Conservation (phyloP, 2,329 filamentous ascomycete genomes). For the Endothia cerciana region DNA sequence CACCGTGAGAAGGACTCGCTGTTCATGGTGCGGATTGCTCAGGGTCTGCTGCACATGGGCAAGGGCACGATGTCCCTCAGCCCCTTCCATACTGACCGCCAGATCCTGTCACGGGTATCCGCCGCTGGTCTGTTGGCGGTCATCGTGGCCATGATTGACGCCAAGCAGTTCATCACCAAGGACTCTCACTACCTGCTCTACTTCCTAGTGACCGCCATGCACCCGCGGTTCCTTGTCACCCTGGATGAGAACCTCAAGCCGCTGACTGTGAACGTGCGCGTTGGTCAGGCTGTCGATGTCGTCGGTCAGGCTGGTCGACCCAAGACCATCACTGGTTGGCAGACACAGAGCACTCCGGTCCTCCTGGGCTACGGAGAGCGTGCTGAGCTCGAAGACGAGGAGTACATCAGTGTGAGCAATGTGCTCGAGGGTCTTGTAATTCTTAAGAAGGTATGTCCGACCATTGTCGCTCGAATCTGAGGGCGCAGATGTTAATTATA, state of each 20-base stretch:
- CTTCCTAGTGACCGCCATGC: slow-evolving; percentile 95
- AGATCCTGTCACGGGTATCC: slow-evolving; percentile 90
- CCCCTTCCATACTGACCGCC: slow-evolving; percentile 98
- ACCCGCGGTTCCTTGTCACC: slow-evolving; percentile 93
- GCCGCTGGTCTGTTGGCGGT: slow-evolving; percentile 88
- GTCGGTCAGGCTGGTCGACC: slow-evolving; percentile 95
- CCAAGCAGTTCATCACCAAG: slow-evolving; percentile 77
- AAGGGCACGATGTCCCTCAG: slow-evolving; percentile 96
- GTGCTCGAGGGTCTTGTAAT: slow-evolving; percentile 95
- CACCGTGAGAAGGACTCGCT: slow-evolving; percentile 93
- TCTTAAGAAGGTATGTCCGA: slow-evolving; percentile 82
- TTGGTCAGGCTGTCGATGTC: slow-evolving; percentile 97
- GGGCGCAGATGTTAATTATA: slow-evolving; percentile 18
- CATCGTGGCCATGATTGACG: slow-evolving; percentile 90
- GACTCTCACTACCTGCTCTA: slow-evolving; percentile 91
- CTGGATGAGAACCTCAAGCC: slow-evolving; percentile 94
- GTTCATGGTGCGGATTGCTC: slow-evolving; percentile 99
- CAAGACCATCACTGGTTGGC: slow-evolving; percentile 99
- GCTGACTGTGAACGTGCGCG: slow-evolving; percentile 91
- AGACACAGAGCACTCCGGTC: slow-evolving; percentile 98
- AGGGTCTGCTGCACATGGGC: slow-evolving; percentile 97
- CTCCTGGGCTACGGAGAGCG: slow-evolving; percentile 92
- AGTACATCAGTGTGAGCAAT: slow-evolving; percentile 91
- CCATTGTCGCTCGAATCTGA: not conserved
- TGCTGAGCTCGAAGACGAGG: slow-evolving; percentile 95